Evolutionary conservation across 768 basidiomycete genomes (phyloP).

Genomic region (Pleurotus salmoneostramineus): DNA sequence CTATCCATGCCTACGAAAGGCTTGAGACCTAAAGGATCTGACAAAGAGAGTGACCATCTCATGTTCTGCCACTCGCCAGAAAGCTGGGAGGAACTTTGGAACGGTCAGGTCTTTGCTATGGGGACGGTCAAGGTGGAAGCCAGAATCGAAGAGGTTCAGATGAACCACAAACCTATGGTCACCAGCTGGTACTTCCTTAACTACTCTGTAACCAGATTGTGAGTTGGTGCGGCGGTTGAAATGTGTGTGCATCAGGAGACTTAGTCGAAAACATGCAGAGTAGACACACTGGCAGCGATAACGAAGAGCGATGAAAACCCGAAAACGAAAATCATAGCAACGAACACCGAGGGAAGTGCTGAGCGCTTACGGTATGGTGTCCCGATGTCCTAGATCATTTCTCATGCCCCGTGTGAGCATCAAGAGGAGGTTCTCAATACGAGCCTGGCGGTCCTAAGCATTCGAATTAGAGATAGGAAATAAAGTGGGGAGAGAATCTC

Average conservation of each 20-base stretch:
- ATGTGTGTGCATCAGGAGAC: no score
- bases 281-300: not conserved
- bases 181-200: conserved; percentile 9
- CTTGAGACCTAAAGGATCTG: not conserved
- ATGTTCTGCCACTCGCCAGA: conserved; percentile 34
- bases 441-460: conserved; percentile 64
- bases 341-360: not conserved
- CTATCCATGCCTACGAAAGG: conserved; percentile 13
- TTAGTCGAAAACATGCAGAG: not conserved
- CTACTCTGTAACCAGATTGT: conserved; percentile 21
- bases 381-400: conserved; percentile 28
- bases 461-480: not conserved
- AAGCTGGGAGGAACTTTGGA: conserved; percentile 33
- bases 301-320: not conserved
- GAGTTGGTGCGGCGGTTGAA: not conserved
- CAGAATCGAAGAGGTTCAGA: conserved; percentile 15
- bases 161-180: not conserved
- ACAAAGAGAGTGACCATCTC: not conserved
- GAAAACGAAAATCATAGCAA: not conserved
- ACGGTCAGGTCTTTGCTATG: conserved; percentile 25
- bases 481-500: conserved; percentile 11
- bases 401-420: conserved; percentile 67
- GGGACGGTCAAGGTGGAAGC: conserved; percentile 26
- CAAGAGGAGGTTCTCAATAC: conserved; percentile 71
- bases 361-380: not conserved